Conservation (phyloP, 2,329 filamentous ascomycete species). For the Corynespora cassiicola region DNA sequence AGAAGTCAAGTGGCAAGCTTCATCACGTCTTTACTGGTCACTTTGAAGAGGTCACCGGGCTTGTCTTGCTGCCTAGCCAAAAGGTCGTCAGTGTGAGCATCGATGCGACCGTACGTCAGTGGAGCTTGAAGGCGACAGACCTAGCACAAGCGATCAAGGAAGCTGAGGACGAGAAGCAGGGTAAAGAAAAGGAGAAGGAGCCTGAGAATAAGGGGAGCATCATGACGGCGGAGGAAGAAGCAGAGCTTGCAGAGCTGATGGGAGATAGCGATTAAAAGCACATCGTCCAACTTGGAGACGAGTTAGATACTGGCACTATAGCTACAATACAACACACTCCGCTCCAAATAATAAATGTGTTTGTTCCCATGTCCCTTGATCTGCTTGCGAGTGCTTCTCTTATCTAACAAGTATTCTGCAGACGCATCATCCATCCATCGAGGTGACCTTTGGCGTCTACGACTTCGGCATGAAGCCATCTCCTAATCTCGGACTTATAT, state of each 20-base stretch:
- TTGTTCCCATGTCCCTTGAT: too few species aligned
- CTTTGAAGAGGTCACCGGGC: conserved; percentile 88
- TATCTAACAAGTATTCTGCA: too few species aligned
- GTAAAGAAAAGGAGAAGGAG: conserved; percentile 51
- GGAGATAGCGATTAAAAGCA: conserved; percentile 68
- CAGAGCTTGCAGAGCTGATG: conserved; percentile 90
- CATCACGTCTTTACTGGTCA: conserved; percentile 81
- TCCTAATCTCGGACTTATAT: too few species aligned
- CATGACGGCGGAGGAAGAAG: conserved; percentile 89
- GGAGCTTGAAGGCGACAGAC: conserved; percentile 72
- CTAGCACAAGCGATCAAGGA: conserved; percentile 62
- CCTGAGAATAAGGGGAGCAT: conserved; percentile 57
- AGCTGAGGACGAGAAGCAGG: conserved; percentile 57
- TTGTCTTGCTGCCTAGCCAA: conserved; percentile 67
- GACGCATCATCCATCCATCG: too few species aligned
- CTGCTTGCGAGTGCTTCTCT: too few species aligned
- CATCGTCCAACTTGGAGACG: too few species aligned
- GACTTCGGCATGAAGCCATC: too few species aligned
- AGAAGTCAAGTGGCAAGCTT: conserved; percentile 72
- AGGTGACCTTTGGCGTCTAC: too few species aligned
- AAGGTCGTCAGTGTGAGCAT: conserved; percentile 82
- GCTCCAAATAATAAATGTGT: too few species aligned
- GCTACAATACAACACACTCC: too few species aligned
- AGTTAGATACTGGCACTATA: too few species aligned
- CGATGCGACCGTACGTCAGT: conserved; percentile 85